A percentile compares a stretch with the other conserved stretches of the same genome.
Conservation (phyloP, 106 monocot species). For the Iris macrosiphon region DNA sequence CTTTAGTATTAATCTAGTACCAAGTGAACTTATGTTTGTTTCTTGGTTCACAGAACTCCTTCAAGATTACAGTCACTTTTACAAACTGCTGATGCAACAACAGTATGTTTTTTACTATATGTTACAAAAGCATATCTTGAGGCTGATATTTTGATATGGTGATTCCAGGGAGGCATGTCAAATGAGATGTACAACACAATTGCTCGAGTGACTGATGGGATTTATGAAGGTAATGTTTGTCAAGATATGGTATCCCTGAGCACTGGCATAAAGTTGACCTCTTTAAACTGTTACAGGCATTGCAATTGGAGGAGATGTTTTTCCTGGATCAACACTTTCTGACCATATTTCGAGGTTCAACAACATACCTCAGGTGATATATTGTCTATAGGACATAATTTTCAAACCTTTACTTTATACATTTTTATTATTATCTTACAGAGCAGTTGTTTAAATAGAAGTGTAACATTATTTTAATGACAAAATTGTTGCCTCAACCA, state of each 20-base stretch:
- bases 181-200: conserved; percentile 96
- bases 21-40: too few species aligned
- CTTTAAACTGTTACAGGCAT: conserved; percentile 45
- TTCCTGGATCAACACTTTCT: conserved; percentile 96
- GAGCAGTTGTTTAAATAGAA: too few species aligned
- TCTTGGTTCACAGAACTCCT: too few species aligned
- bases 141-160: conserved; percentile 4
- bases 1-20: too few species aligned
- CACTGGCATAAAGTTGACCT: neutral
- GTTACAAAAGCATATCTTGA: neutral
- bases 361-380: conserved; percentile 88
- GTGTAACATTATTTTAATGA: too few species aligned
- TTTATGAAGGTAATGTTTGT: conserved; percentile 75
- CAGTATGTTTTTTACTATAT: too few species aligned
- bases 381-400: neutral
- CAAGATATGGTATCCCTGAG: neutral
- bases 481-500: too few species aligned
- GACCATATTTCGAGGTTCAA: conserved; percentile 93
- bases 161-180: conserved; percentile 91
- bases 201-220: conserved; percentile 97
- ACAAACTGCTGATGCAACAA: conserved; percentile 1
- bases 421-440: neutral
- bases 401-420: neutral
- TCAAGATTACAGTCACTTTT: too few species aligned
- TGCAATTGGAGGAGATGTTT: conserved; percentile 99